A percentile compares a stretch with the other conserved stretches of the same genome.
Conservation (phyloP, 2,329 filamentous ascomycete genomes). For the Rhynchosporium secalis region DNA sequence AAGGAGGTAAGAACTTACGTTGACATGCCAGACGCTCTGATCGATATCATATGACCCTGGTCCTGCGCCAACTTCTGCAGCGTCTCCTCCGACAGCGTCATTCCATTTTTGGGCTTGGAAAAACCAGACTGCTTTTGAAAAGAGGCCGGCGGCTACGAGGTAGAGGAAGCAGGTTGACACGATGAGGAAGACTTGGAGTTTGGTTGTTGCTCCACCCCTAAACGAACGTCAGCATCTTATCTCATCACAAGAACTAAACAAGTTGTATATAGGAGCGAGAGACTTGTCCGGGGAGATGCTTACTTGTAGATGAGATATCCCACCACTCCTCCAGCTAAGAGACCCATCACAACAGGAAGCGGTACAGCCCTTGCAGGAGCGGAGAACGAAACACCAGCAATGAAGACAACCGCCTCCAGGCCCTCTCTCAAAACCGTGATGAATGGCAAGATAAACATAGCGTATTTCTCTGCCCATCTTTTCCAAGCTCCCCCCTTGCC, state of each 20-base stretch:
- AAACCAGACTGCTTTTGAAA: constrained; percentile 74
- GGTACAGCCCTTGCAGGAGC: constrained; percentile 76
- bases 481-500: constrained; percentile 52
- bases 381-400: constrained; percentile 78
- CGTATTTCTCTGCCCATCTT: constrained; percentile 71
- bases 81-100: constrained; percentile 50
- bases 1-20: constrained; percentile 51
- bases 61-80: constrained; percentile 61
- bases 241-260: not conserved
- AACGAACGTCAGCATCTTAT: constrained; percentile 18
- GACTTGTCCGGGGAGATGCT: constrained; percentile 38
- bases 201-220: constrained; percentile 62
- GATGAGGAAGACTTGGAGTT: constrained; percentile 77
- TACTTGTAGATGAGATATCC: constrained; percentile 79
- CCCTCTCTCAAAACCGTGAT: constrained; percentile 86
- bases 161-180: constrained; percentile 81
- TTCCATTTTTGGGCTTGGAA: constrained; percentile 70
- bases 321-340: constrained; percentile 64
- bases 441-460: constrained; percentile 84
- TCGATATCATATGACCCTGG: constrained; percentile 79
- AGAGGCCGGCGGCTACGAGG: constrained; percentile 78
- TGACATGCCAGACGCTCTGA: constrained; percentile 79
- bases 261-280: not conserved
- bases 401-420: constrained; percentile 82
- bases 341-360: constrained; percentile 70